These are phyloP conservation scores for Pseudogymnoascus sp. DNA, from an alignment of 2,329 filamentous ascomycete genomes.

Conservation along the genomic window DNA sequence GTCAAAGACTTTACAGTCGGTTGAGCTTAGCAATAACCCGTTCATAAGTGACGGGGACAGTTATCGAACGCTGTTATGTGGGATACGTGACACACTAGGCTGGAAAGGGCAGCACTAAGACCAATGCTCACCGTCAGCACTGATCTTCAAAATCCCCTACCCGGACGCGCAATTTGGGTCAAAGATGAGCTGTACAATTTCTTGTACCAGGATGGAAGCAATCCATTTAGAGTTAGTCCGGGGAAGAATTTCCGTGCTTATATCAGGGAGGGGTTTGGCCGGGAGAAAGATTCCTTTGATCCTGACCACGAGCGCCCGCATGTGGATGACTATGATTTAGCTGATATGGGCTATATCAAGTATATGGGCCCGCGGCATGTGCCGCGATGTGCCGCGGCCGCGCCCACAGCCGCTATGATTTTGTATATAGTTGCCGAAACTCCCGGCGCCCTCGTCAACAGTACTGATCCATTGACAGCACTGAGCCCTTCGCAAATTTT, in stretches of 20 bases:
- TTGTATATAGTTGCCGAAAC: too few species aligned
- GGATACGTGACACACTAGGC: constrained; percentile 19
- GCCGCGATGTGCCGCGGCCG: too few species aligned
- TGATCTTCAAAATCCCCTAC: constrained; percentile 11
- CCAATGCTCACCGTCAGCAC: constrained; percentile 9
- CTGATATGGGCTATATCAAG: neutral
- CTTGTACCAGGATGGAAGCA: constrained; percentile 6
- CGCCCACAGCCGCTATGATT: too few species aligned
- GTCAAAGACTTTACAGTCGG: constrained; percentile 23
- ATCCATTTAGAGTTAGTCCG: constrained; percentile 15
- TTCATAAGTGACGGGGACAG: constrained; percentile 18
- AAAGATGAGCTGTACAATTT: constrained; percentile 13
- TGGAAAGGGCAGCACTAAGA: constrained; percentile 15
- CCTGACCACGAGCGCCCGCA: neutral
- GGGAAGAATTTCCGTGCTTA: too few species aligned
- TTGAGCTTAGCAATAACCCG: constrained; percentile 30
- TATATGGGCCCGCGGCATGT: too few species aligned
- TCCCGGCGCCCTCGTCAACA: too few species aligned
- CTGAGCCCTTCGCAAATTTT: too few species aligned
- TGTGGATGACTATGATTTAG: neutral
- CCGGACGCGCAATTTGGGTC: neutral
- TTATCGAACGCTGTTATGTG: constrained; percentile 18
- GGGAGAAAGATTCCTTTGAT: neutral
- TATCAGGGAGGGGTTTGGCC: neutral
- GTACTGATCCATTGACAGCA: too few species aligned